Evolutionary conservation across 768 basidiomycete genomes (phyloP).

Genomic region (Amyloporia xantha): DNA sequence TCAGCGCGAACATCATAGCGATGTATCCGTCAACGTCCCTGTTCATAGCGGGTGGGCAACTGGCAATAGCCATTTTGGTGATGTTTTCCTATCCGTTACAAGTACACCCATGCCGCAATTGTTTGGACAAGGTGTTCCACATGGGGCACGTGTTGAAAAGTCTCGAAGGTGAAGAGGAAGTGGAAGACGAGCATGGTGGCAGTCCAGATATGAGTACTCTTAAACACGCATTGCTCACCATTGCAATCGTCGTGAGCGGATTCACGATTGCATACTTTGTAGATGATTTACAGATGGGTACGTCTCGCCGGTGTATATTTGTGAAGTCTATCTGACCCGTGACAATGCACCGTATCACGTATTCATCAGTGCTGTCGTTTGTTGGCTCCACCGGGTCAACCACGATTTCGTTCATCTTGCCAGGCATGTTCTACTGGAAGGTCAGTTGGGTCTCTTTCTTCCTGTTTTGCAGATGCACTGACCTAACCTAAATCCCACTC

Average conservation of each 20-base stretch:
- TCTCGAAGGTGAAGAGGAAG: slow-evolving; percentile 35
- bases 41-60: slow-evolving; percentile 87
- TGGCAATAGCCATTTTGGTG: slow-evolving; percentile 88
- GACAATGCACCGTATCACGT: slow-evolving; percentile 6
- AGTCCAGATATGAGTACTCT: slow-evolving; percentile 54
- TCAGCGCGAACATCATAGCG: slow-evolving; percentile 88
- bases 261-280: slow-evolving; percentile 76
- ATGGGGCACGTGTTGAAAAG: slow-evolving; percentile 27
- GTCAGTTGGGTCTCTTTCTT: slow-evolving; percentile 28
- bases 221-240: slow-evolving; percentile 68
- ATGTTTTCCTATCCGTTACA: slow-evolving; percentile 93
- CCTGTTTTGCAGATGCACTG: neutral
- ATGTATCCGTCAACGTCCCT: slow-evolving; percentile 90
- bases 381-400: slow-evolving; percentile 97
- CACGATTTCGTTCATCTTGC: slow-evolving; percentile 94
- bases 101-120: slow-evolving; percentile 88
- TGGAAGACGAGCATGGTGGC: slow-evolving; percentile 47
- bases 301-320: slow-evolving; percentile 20
- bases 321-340: slow-evolving; percentile 7
- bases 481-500: too few relatives aligned
- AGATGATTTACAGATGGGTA: slow-evolving; percentile 71
- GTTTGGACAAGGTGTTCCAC: slow-evolving; percentile 84
- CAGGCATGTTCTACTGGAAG: slow-evolving; percentile 92
- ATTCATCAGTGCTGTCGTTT: slow-evolving; percentile 76
- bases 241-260: slow-evolving; percentile 53